phyloP scores from a whole-genome alignment of 306 rosid genomes.

The Hylodesmum podocarpum region DNA sequence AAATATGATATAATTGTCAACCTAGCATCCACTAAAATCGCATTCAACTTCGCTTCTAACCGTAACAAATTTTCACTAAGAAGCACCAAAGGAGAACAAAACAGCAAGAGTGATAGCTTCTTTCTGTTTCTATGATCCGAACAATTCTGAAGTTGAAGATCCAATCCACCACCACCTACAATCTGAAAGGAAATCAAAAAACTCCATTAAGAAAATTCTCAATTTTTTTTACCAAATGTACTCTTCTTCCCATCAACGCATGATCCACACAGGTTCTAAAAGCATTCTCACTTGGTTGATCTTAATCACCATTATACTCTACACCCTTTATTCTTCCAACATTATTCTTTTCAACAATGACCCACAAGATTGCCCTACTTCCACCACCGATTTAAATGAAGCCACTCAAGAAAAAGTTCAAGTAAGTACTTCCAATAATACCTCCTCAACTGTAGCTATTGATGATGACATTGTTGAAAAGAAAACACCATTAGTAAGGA shows the following conservation, averaged over 20 bases:
- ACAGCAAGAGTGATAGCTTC: background rate
- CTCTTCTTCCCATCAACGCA: conserved; percentile 40
- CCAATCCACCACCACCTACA: background rate
- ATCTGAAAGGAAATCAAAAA: conserved; percentile 24
- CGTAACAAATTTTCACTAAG: conserved; percentile 34
- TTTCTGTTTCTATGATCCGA: conserved; percentile 46
- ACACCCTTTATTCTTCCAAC: conserved; percentile 61
- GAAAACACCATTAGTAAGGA: background rate
- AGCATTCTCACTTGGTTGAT: conserved; percentile 56
- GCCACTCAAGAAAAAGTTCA: conserved; percentile 34
- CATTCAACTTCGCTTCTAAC: conserved; percentile 41
- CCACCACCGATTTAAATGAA: conserved; percentile 31
- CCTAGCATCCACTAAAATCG: conserved; percentile 36
- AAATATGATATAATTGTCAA: conserved; percentile 8
- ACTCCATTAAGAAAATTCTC: conserved; percentile 10
- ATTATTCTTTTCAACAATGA: conserved; percentile 50
- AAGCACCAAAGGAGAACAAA: background rate
- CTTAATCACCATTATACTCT: conserved; percentile 41
- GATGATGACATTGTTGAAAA: background rate
- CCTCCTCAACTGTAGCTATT: conserved; percentile 13
- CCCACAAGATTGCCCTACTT: conserved; percentile 42
- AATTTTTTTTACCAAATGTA: conserved; percentile 25
- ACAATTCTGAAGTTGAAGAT: conserved; percentile 33
- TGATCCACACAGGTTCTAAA: conserved; percentile 36
- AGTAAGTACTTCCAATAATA: conserved; percentile 17